These are phyloP conservation scores for Puccinia coronata DNA, from an alignment of 1,284 basidiomycete genomes.

Conservation along the genomic window DNA sequence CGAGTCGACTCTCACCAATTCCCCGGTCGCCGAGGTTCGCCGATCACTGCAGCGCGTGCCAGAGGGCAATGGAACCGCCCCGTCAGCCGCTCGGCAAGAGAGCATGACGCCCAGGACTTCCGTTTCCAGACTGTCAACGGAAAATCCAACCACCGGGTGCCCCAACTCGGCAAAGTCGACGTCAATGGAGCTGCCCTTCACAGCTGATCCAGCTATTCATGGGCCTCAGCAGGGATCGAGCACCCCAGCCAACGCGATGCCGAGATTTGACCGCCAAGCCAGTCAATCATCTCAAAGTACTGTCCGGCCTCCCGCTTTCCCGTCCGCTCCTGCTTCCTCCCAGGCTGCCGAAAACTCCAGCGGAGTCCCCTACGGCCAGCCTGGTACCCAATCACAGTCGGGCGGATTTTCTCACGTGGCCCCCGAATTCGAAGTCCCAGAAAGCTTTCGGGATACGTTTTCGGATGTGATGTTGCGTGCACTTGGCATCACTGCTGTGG, in stretches of 20 bases:
- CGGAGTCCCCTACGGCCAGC: neutral
- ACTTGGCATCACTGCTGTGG: slow-evolving; percentile 13
- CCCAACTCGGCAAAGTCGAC: neutral
- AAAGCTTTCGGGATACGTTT: slow-evolving; percentile 14
- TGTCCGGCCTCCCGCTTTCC: neutral
- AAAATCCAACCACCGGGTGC: neutral
- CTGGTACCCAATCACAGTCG: neutral
- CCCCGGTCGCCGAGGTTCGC: slow-evolving; percentile 16
- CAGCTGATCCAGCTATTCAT: neutral
- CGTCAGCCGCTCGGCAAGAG: neutral
- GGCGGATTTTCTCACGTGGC: neutral
- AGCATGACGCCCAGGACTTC: neutral
- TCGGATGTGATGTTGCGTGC: slow-evolving; percentile 26
- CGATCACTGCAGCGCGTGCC: slow-evolving; percentile 15
- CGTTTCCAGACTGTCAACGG: neutral
- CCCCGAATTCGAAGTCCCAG: neutral
- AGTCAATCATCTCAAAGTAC: neutral
- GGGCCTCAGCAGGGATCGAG: slow-evolving; percentile 1
- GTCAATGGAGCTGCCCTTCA: neutral
- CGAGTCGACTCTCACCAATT: slow-evolving; percentile 43
- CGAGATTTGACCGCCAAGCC: neutral
- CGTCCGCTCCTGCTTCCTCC: neutral
- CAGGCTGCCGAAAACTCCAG: neutral
- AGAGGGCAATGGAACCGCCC: neutral
- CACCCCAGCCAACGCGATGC: neutral